Evolutionary conservation across 2,329 filamentous ascomycete genomes (phyloP), one percentile per base, ranked within the genome.

Genomic region (Decorospora gaudefroyi): DNA sequence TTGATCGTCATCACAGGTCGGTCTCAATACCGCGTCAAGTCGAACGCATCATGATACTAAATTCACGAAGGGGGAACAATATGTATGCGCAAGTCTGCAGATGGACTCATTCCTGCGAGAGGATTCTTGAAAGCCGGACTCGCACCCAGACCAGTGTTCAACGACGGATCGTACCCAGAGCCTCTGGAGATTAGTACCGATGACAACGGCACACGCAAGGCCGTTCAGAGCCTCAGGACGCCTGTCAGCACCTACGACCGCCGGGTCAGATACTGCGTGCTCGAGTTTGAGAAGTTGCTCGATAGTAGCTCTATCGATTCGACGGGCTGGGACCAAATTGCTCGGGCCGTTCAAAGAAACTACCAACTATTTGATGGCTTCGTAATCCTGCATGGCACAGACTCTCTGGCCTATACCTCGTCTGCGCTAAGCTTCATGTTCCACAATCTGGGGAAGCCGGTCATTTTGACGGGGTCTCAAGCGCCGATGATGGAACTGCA

Each of bases 391-490:
- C 90, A 96, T 69, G 90, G 90, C 49, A 96, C 90, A 5, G 90
- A 96, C 71, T 95, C 88, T 30, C 76, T 96, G 37, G 88, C 75
- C 2, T 96, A 96, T 72, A 93, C 90, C 4, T 88, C 88, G 50
- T 95, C 90, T 4, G 91, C 91, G 3, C 77, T 96, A 45, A 93
- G 88, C 57, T 96, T 96, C 74, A 95, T 96, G 88, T 82, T 96
- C 67, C 82, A 87, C 62, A 90, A 95, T 64, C 78, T 96, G 10
- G 90, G 90, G 36, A 96, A 96, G 74, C 89, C 91, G 1, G 88
- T 96, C 21, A 86, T 96, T 41, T 77, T 96, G 34, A 96, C 91
- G 3, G 76, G 76, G 23, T 76, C 74, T 4, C 75, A 78, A 53
- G 87, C 90, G 1, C 89, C 89, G 32, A 96, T 96, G 79, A 87